These are phyloP conservation scores for Aciculosporium take DNA, from an alignment of 2,329 filamentous ascomycete genomes.

Conservation along the genomic window DNA sequence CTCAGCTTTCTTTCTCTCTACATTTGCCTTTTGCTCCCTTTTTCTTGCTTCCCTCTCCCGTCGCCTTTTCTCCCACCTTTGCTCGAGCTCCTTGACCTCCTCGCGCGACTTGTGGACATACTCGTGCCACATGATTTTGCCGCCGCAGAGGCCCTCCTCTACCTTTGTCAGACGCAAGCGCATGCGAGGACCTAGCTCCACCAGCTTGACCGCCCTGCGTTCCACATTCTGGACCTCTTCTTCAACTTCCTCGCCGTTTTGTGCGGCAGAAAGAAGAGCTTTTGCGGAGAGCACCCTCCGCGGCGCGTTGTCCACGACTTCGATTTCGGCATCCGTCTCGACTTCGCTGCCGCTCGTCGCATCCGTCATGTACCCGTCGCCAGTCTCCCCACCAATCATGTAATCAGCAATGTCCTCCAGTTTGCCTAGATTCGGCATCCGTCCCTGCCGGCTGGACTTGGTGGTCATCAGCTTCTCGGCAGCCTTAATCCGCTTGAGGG, in stretches of 20 bases:
- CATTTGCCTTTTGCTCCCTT: conserved; percentile 75
- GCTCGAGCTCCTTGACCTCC: conserved; percentile 66
- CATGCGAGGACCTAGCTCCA: conserved; percentile 86
- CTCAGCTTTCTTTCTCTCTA: conserved; percentile 62
- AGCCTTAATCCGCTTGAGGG: conserved; percentile 68
- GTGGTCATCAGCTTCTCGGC: conserved; percentile 62
- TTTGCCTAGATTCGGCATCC: conserved; percentile 75
- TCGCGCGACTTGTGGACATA: conserved; percentile 72
- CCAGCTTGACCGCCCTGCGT: conserved; percentile 76
- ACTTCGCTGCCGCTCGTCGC: conserved; percentile 74
- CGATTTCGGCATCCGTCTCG: conserved; percentile 91
- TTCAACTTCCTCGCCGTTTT: conserved; percentile 27
- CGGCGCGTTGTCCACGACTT: conserved; percentile 54
- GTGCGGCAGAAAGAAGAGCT: conserved; percentile 26
- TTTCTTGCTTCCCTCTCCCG: conserved; percentile 72
- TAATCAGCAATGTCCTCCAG: conserved; percentile 91
- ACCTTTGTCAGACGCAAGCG: conserved; percentile 83
- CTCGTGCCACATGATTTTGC: conserved; percentile 96
- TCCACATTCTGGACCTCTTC: conserved; percentile 49
- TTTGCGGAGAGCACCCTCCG: conserved; percentile 47
- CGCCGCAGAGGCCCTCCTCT: conserved; percentile 80
- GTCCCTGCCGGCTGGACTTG: conserved; percentile 48
- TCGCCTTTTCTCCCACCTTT: conserved; percentile 63
- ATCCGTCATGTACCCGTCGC: conserved; percentile 72
- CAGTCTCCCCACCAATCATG: conserved; percentile 68